phyloP scores from a whole-genome alignment of 2,329 filamentous ascomycete species.

The Xylaria polymorpha region DNA sequence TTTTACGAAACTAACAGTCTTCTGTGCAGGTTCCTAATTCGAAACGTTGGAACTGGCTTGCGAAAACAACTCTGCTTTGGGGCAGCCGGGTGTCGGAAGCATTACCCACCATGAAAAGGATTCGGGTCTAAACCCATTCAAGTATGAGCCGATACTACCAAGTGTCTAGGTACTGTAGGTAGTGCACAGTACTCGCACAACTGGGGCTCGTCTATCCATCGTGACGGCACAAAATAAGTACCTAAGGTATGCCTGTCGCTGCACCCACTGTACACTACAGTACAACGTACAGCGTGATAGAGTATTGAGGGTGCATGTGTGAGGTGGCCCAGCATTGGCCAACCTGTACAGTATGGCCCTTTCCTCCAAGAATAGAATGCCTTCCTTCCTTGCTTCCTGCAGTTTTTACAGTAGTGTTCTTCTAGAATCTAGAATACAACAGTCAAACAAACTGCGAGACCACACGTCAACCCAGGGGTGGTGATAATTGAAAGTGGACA shows the following conservation, averaged over 20 bases:
- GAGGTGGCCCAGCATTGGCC: not conserved
- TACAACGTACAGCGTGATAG: too few relatives aligned
- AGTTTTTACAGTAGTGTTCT: conserved; percentile 7
- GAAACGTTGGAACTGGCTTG: not conserved
- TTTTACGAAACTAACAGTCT: not conserved
- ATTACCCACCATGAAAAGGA: not conserved
- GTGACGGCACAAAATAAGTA: not conserved
- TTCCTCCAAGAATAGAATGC: not conserved
- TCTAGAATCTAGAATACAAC: conserved; percentile 9
- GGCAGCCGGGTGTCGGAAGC: not conserved
- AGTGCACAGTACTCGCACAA: not conserved
- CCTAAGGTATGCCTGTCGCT: not conserved
- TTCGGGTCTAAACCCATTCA: not conserved
- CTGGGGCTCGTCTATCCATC: not conserved
- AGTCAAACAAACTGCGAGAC: not conserved
- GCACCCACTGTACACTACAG: not conserved
- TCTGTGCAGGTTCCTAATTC: not conserved
- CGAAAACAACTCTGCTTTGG: not conserved
- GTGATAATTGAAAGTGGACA: not conserved
- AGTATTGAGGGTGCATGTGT: not conserved
- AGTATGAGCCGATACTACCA: not conserved
- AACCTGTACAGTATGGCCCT: conserved; percentile 4
- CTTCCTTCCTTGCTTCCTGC: not conserved
- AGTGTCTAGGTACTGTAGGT: not conserved
- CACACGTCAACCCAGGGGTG: not conserved